A percentile compares a stretch with the other conserved stretches of the same genome.
phyloP scores from a whole-genome alignment of 2,329 filamentous ascomycete genomes.

The Pseudonectria foliicola region DNA sequence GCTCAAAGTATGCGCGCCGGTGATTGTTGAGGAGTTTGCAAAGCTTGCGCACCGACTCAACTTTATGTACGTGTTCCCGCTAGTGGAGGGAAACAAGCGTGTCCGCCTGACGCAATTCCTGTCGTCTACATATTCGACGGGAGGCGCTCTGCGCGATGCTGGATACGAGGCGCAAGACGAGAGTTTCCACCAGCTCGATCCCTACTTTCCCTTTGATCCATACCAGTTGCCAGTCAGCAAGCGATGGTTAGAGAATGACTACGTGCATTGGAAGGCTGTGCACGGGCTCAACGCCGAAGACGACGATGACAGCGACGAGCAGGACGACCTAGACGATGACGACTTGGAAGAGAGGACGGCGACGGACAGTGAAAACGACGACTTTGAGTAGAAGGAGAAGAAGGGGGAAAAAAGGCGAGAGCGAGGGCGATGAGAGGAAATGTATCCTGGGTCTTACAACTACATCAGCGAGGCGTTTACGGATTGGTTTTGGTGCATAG shows the following conservation, averaged over 20 bases:
- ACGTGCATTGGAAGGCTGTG: slow-evolving; percentile 71
- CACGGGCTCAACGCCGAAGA: slow-evolving; percentile 58
- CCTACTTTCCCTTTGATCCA: slow-evolving; percentile 96
- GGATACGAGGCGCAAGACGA: slow-evolving; percentile 54
- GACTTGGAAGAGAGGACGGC: slow-evolving; percentile 44
- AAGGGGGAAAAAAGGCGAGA: no score
- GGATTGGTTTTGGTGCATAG: slow-evolving; percentile 6
- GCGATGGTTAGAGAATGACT: slow-evolving; percentile 79
- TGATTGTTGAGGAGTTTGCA: slow-evolving; percentile 87
- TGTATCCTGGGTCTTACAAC: slow-evolving; percentile 2
- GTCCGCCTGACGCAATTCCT: slow-evolving; percentile 69
- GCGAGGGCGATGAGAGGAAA: not conserved
- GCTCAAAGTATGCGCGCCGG: slow-evolving; percentile 85
- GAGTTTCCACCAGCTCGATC: slow-evolving; percentile 76
- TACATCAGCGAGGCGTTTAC: slow-evolving; percentile 11
- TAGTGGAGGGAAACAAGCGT: slow-evolving; percentile 89
- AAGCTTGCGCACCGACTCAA: slow-evolving; percentile 77
- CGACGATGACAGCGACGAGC: slow-evolving; percentile 47
- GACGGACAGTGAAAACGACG: slow-evolving; percentile 40
- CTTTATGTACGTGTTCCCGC: slow-evolving; percentile 82
- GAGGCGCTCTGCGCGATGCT: slow-evolving; percentile 46
- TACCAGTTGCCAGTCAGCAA: slow-evolving; percentile 85
- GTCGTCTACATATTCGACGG: slow-evolving; percentile 47
- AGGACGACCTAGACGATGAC: slow-evolving; percentile 39
- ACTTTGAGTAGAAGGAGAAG: slow-evolving; percentile 25